phyloP scores from a whole-genome alignment of 257 asterid species.

The Solanum paucissectum region DNA sequence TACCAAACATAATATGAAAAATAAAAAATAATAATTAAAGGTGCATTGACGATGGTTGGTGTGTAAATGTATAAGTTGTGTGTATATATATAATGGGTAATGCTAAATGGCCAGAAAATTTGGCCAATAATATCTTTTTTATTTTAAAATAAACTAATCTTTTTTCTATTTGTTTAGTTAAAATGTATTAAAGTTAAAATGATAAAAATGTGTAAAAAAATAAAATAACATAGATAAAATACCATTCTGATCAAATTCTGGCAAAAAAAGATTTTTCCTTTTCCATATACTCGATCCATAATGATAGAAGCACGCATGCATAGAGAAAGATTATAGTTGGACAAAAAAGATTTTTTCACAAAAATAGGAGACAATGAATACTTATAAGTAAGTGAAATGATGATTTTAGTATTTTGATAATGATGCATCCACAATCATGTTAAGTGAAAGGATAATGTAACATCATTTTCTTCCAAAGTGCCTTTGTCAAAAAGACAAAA shows the following conservation, averaged over 20 bases:
- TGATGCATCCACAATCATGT: conserved; percentile 25
- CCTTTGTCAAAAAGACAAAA: background rate
- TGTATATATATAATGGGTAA: background rate
- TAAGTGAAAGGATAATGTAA: conserved; percentile 16
- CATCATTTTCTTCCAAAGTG: conserved; percentile 41
- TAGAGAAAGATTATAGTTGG: background rate
- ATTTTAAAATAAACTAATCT: no score
- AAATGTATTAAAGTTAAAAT: no score
- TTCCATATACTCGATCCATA: no score
- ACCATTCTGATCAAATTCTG: no score
- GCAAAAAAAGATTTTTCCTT: no score
- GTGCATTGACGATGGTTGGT: background rate
- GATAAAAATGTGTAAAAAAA: no score
- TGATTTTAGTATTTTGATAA: background rate
- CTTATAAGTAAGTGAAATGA: conserved; percentile 15
- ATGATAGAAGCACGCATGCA: background rate
- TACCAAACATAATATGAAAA: no score
- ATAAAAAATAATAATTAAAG: background rate
- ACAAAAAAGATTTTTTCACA: background rate
- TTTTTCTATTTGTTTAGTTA: no score
- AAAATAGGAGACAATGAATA: background rate
- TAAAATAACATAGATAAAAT: no score
- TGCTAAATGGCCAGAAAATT: no score
- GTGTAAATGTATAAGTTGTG: background rate
- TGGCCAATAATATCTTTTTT: no score